phyloP scores from a whole-genome alignment of 2,329 filamentous ascomycete genomes.

The Phyllosticta citrichinensis region DNA sequence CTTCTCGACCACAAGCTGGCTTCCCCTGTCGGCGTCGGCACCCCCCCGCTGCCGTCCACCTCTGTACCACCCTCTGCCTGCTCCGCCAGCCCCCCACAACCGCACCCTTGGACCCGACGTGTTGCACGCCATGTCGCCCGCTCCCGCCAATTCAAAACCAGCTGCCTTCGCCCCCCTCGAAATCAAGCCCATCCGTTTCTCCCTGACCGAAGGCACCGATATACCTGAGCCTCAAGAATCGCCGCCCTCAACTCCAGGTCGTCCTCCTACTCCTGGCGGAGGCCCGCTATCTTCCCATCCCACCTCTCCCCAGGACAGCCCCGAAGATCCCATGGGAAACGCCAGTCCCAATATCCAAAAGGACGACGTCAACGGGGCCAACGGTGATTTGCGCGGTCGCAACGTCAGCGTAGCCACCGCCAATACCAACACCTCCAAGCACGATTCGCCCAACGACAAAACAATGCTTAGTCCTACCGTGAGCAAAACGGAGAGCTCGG shows the following conservation, averaged over 20 bases:
- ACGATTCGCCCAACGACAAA: constrained; percentile 6
- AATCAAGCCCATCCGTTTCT: constrained; percentile 28
- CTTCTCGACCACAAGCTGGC: constrained; percentile 5
- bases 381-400: not conserved
- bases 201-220: constrained; percentile 31
- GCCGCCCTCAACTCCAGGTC: constrained; percentile 25
- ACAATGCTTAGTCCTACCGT: constrained; percentile 14
- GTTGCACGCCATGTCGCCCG: not conserved
- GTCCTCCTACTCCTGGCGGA: constrained; percentile 28
- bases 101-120: not conserved
- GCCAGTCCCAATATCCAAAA: constrained; percentile 25
- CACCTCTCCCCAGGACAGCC: constrained; percentile 20
- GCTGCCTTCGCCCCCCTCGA: constrained; percentile 8
- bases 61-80: constrained; percentile 5
- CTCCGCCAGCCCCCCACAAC: not conserved
- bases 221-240: constrained; percentile 32
- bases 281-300: constrained; percentile 33
- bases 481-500: constrained; percentile 16
- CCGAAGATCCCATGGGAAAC: constrained; percentile 4
- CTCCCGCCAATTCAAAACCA: not conserved
- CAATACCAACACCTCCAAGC: not conserved
- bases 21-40: constrained; percentile 9
- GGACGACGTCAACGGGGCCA: constrained; percentile 13
- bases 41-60: not conserved
- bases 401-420: constrained; percentile 7